Conservation (phyloP, 805 yeast species). For the Naumovozyma castellii region DNA sequence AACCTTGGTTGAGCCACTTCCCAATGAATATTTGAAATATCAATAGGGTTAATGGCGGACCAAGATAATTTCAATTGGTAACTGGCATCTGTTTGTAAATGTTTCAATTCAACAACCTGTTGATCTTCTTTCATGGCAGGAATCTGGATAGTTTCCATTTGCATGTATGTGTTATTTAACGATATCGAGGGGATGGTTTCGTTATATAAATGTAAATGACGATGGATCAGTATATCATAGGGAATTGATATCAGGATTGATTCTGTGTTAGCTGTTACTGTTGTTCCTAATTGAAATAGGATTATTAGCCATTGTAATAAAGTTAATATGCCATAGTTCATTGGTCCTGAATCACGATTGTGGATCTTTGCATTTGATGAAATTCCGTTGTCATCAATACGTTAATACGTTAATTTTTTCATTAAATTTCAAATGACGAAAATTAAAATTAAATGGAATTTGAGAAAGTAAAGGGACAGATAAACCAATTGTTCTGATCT, state of each 20-base stretch:
- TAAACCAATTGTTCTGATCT: too few species aligned
- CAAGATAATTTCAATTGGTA: constrained; percentile 25
- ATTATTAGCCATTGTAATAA: not conserved
- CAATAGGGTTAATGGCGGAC: constrained; percentile 25
- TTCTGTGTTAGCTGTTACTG: constrained; percentile 6
- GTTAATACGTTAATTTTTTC: too few species aligned
- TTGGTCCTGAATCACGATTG: too few species aligned
- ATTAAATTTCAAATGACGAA: too few species aligned
- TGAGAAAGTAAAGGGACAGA: too few species aligned
- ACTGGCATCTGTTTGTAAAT: constrained; percentile 9
- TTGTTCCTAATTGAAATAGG: not conserved
- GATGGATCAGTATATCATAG: constrained; percentile 1
- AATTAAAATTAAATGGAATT: too few species aligned
- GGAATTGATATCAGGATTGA: constrained; percentile 2
- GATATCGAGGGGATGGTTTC: not conserved
- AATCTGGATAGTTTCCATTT: not conserved
- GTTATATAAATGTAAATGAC: not conserved
- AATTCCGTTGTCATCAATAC: too few species aligned
- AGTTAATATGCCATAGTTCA: not conserved
- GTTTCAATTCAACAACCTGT: constrained; percentile 10
- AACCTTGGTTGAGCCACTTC: not conserved
- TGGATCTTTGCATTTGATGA: too few species aligned
- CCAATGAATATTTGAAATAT: constrained; percentile 8
- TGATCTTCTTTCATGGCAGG: not conserved
- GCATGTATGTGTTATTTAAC: not conserved